Evolutionary conservation across 2,329 filamentous ascomycete genomes (phyloP).

Genomic region (Parastagonospora nodorum): DNA sequence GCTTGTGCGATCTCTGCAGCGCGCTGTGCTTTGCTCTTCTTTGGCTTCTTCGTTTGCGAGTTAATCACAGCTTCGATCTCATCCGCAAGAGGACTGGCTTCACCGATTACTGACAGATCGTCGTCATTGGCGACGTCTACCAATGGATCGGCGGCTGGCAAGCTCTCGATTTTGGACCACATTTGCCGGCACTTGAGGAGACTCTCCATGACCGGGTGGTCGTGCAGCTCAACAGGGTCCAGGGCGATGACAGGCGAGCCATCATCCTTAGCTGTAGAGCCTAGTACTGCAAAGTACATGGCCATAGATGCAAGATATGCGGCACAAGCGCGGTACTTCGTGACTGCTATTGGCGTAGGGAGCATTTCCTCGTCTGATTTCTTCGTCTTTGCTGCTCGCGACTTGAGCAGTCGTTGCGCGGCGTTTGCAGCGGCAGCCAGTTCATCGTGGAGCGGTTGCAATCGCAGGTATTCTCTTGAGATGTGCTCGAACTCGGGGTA

Average conservation of each 20-base stretch:
- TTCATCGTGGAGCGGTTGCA: constrained; percentile 67
- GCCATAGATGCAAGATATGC: constrained; percentile 85
- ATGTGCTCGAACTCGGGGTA: constrained; percentile 94
- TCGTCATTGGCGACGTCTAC: constrained; percentile 38
- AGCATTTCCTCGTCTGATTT: constrained; percentile 11
- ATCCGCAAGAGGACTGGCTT: constrained; percentile 36
- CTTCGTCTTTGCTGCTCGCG: constrained; percentile 29
- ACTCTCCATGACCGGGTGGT: constrained; percentile 89
- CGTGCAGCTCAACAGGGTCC: constrained; percentile 77
- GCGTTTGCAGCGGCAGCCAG: constrained; percentile 64
- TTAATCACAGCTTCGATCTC: constrained; percentile 39
- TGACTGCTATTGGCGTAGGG: constrained; percentile 44
- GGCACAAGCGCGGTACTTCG: constrained; percentile 80
- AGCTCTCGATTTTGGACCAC: constrained; percentile 74
- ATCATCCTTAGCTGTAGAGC: constrained; percentile 70
- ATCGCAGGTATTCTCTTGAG: constrained; percentile 75
- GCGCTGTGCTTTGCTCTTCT: constrained; percentile 56
- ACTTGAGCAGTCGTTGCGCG: constrained; percentile 53
- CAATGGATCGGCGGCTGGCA: constrained; percentile 60
- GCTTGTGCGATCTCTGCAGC: constrained; percentile 60
- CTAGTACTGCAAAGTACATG: constrained; percentile 95
- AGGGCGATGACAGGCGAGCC: constrained; percentile 62
- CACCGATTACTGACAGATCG: constrained; percentile 43
- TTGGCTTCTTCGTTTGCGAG: constrained; percentile 44
- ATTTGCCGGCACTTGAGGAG: constrained; percentile 78